Evolutionary conservation across 2,329 filamentous ascomycete genomes (phyloP), one percentile per base, ranked within the genome.

Genomic region (Cytospora mali): DNA sequence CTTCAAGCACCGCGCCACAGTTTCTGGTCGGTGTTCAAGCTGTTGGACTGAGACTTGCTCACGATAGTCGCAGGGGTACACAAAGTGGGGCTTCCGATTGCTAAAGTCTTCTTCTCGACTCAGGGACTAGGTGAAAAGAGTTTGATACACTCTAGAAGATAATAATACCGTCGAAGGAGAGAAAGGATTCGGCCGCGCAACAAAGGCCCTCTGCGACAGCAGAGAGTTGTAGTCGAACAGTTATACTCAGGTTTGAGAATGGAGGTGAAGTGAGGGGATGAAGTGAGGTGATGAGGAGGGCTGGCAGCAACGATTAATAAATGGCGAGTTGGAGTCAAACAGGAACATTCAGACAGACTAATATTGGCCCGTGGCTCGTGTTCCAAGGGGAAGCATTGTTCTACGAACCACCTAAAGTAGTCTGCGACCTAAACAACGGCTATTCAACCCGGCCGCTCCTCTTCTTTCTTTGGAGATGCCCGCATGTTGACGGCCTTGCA

Each of bases 21-120:
- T 28, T 31, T 46, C 33, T 28, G 53, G 35, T 27, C 27, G 42
- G 46, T 28, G 35, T 54, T 60, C 50, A 35, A 10, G 31, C 23
- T 57, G 52, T 60, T 52, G 50, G n/a, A 46, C n/a, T 5, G n/a
- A 46, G 42, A 23, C n/a, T 21, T 46, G 42, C 50, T 52, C 50
- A 21, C 60, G 50, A 46, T 31, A 29, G 21, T 23, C 50, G 10
- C 57, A 31, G 51, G 31, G 52, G n/a, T 27, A 25, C 31, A 51
- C 28, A 54, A 60, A 55, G 60, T 65, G 63, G 63, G 56, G 55
- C 33, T n/a, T 46, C 2, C 31, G 55, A 39, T 55, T 50, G 62
- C 42, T 55, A 42, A 49, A 35, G 23, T n/a, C 25, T 35, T n/a
- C 46, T 48, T 50, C 27, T 46, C 42, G 25, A 28, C 59, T 49